Base-by-base conservation (phyloP, 208 protist genomes). In the Wallacemonas sp. region DNA sequence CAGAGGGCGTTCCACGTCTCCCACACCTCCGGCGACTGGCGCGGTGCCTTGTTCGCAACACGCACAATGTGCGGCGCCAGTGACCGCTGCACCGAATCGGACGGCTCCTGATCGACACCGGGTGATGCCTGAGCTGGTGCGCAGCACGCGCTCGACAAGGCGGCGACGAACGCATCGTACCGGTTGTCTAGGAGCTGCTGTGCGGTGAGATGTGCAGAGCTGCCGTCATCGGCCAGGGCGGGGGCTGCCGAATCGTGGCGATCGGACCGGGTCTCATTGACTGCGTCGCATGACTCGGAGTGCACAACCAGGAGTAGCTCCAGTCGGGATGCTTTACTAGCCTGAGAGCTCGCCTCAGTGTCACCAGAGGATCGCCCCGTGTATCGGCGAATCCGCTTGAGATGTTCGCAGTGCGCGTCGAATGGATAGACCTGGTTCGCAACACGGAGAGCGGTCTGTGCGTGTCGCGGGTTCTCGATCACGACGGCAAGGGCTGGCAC, bases 371-470 rank as follows among this genome's bases (percentile, higher is more conserved):
- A 32, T 54, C 30, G n/a, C 54, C 30, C 30, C 0, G 34, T 17
- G 3, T 16, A 38, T 36, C 67, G 70, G 2, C 90, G 87, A 46
- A 95, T 87, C 1, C 90, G 87, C 66, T 93, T 93, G 63, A 95
- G 64, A 58, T 95, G 90, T 9, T 65, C 61, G 12, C 68, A 62
- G 9, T 26, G 8, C 30, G 46, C 27, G 38, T 69, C 57, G 0
- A 94, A 54, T 0, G 88, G 88, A 38, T 84, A 83, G 19, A 65
- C 54, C 23, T 77, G 43, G 57, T 94, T 94, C 17, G 83, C 80
- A 0, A 86, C 66, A 11, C 78, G 77, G 33, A 94, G 71, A 33
- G 88, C 58, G 0, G 39, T 14, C 41, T 84, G 75, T 8, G 85
- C 79, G 16, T 61, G 72, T 33, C 68, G 69, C 9, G 83, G 81